These are phyloP conservation scores for Calonectria multiphialidica DNA, from an alignment of 2,329 filamentous ascomycete genomes.

Conservation along the genomic window DNA sequence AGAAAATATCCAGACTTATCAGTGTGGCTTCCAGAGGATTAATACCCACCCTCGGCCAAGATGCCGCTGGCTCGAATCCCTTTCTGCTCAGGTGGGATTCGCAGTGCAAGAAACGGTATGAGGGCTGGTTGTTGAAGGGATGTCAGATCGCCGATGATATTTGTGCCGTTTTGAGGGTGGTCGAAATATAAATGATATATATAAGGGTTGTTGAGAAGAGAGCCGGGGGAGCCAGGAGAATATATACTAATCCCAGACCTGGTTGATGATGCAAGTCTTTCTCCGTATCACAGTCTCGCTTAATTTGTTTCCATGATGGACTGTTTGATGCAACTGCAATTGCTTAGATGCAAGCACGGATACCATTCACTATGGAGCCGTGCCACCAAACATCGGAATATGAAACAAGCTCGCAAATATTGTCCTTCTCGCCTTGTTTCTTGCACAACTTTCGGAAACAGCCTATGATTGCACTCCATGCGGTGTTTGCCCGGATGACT, in stretches of 20 bases:
- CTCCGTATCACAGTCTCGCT: neutral
- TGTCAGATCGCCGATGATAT: too few relatives aligned
- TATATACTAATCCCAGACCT: neutral
- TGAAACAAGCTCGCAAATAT: neutral
- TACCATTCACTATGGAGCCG: neutral
- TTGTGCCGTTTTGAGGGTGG: too few relatives aligned
- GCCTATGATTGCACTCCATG: neutral
- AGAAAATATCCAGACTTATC: too few relatives aligned
- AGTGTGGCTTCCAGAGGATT: too few relatives aligned
- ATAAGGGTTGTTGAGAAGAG: too few relatives aligned
- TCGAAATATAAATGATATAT: too few relatives aligned
- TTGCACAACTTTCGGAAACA: neutral
- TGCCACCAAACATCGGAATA: neutral
- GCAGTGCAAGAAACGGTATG: too few relatives aligned
- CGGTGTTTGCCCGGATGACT: neutral
- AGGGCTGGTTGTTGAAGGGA: too few relatives aligned
- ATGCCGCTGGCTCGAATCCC: too few relatives aligned
- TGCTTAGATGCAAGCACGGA: neutral
- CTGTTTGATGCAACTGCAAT: neutral
- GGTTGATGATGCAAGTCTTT: neutral
- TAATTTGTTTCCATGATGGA: neutral
- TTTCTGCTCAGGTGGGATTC: too few relatives aligned
- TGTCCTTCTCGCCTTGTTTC: neutral
- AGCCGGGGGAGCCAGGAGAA: neutral
- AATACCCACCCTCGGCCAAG: too few relatives aligned